Evolutionary conservation across 805 yeast species (phyloP).

Genomic region (Wickerhamiella cacticola): DNA sequence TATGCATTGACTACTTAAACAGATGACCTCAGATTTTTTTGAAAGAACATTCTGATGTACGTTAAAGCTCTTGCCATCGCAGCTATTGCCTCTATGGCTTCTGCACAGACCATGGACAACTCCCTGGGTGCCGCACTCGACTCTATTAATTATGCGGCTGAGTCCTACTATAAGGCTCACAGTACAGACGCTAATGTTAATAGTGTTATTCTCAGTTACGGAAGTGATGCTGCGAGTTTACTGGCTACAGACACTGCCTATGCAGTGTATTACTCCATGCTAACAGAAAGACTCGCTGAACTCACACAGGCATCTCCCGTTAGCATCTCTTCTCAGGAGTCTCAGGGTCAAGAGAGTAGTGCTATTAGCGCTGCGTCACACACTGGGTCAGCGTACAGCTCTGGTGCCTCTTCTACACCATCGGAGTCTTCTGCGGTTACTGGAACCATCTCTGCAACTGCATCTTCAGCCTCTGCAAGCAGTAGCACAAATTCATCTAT

Average conservation of each 20-base stretch:
- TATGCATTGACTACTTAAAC: too few relatives aligned
- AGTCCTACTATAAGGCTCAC: not conserved
- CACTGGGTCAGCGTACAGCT: too few relatives aligned
- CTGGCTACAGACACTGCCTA: not conserved
- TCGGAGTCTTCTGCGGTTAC: not conserved
- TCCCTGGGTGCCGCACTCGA: too few relatives aligned
- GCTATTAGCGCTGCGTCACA: not conserved
- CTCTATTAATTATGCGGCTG: not conserved
- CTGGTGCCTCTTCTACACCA: not conserved
- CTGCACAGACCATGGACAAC: too few relatives aligned
- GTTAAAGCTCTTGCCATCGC: too few relatives aligned
- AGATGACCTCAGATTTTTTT: too few relatives aligned
- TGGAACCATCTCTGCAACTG: not conserved
- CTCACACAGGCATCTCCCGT: not conserved
- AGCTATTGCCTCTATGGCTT: too few relatives aligned
- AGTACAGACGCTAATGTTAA: not conserved
- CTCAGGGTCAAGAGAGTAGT: not conserved
- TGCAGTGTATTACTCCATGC: not conserved
- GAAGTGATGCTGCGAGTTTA: not conserved
- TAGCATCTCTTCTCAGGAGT: not conserved
- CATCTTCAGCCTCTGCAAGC: not conserved
- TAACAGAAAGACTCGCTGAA: not conserved
- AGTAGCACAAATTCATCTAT: too few relatives aligned
- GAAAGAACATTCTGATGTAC: too few relatives aligned
- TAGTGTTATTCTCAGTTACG: not conserved